Percentiles rank a stretch among this genome's conserved stretches.
Conservation (phyloP, 768 basidiomycete species). For the Saitozyma sp. region DNA sequence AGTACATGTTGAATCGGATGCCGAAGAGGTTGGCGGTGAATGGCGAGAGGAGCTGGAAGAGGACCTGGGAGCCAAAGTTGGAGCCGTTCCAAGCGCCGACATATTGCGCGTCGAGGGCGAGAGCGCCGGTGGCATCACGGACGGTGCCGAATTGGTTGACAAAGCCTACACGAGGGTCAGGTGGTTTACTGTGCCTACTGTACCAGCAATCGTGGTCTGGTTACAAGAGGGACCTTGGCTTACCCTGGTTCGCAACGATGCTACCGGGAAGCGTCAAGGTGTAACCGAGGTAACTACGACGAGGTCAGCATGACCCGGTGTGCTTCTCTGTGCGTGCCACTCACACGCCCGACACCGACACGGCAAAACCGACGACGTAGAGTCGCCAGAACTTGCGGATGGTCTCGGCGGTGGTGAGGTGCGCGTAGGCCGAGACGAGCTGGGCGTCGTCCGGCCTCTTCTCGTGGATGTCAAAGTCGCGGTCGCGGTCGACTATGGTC, state of each 20-base stretch:
- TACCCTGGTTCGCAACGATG: constrained; percentile 14
- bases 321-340: neutral
- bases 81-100: constrained; percentile 27
- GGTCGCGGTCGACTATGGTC: neutral
- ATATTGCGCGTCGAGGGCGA: constrained; percentile 16
- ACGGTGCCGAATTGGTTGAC: constrained; percentile 11
- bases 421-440: constrained; percentile 14
- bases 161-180: constrained; percentile 7
- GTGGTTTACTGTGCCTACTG: neutral
- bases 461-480: constrained; percentile 5
- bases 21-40: constrained; percentile 26
- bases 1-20: constrained; percentile 22
- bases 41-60: constrained; percentile 9
- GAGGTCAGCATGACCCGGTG: neutral
- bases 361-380: constrained; percentile 5
- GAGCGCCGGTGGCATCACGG: constrained; percentile 10
- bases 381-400: constrained; percentile 20
- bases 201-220: neutral
- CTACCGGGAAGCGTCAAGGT: constrained; percentile 13
- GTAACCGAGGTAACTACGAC: constrained; percentile 11
- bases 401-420: constrained; percentile 4
- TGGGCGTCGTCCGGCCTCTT: constrained; percentile 1
- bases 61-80: constrained; percentile 11
- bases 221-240: neutral
- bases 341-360: constrained; percentile 16